phyloP scores from a whole-genome alignment of 2,329 filamentous ascomycete species.

The Drechslerella stenobrocha region DNA sequence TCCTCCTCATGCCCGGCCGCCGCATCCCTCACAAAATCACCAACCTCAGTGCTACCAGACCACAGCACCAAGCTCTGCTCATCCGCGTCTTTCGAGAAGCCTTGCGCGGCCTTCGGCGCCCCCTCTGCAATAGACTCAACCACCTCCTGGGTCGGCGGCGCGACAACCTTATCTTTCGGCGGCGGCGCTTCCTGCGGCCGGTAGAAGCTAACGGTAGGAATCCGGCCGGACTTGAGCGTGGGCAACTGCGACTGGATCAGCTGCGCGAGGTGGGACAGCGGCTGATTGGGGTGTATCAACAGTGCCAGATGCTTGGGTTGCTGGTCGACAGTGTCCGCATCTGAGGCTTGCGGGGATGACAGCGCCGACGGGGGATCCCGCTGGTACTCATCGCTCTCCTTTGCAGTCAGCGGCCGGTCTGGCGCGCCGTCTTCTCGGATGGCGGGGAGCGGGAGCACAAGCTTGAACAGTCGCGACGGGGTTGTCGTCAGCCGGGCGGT shows the following conservation, averaged over 20 bases:
- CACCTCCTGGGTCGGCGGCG: constrained; percentile 59
- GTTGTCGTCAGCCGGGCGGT: constrained; percentile 69
- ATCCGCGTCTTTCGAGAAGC: constrained; percentile 56
- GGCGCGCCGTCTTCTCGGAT: constrained; percentile 48
- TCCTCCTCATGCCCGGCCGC: constrained; percentile 71
- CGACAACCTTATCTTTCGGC: constrained; percentile 20
- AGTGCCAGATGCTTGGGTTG: constrained; percentile 71
- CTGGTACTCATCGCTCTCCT: constrained; percentile 36
- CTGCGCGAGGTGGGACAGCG: constrained; percentile 84
- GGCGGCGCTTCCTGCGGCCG: constrained; percentile 67
- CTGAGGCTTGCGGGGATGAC: constrained; percentile 3
- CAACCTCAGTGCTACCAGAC: constrained; percentile 85
- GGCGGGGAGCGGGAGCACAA: constrained; percentile 71
- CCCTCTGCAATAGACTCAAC: constrained; percentile 73
- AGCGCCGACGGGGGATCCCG: constrained; percentile 25
- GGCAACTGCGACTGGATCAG: constrained; percentile 86
- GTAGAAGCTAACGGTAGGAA: constrained; percentile 75
- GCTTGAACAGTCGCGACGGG: constrained; percentile 75
- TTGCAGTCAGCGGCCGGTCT: constrained; percentile 17
- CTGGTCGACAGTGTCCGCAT: constrained; percentile 13
- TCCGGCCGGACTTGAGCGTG: constrained; percentile 66
- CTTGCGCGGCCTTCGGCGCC: constrained; percentile 62
- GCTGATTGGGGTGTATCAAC: constrained; percentile 85
- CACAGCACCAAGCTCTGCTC: constrained; percentile 75
- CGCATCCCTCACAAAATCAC: constrained; percentile 90